These are phyloP conservation scores for Beauveria sp. DNA, from an alignment of 2,329 filamentous ascomycete species.

Conservation along the genomic window DNA sequence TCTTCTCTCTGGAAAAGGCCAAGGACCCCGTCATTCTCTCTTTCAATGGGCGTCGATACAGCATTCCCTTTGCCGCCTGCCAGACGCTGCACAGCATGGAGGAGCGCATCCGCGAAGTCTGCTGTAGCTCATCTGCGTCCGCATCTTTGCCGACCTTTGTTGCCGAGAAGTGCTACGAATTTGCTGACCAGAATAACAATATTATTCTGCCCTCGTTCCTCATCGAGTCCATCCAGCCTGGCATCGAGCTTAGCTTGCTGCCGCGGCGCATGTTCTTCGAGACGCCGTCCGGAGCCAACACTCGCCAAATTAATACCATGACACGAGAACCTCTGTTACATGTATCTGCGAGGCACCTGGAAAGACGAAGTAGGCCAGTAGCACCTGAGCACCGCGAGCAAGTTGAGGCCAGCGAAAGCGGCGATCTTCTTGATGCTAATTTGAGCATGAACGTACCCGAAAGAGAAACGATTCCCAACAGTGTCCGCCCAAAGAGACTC, in stretches of 20 bases:
- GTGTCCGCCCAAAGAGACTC: too few relatives aligned
- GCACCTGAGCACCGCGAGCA: neutral
- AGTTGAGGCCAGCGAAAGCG: neutral
- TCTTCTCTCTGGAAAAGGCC: neutral
- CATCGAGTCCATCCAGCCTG: neutral
- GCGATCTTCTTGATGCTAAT: too few relatives aligned
- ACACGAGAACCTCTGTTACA: too few relatives aligned
- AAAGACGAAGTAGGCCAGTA: too few relatives aligned
- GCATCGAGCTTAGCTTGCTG: neutral
- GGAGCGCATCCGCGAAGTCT: neutral
- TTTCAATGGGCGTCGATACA: neutral
- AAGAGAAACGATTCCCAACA: too few relatives aligned
- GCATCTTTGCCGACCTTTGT: neutral
- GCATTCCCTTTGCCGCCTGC: neutral
- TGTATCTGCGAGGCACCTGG: too few relatives aligned
- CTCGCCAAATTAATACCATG: too few relatives aligned
- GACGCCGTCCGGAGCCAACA: too few relatives aligned
- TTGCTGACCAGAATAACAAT: neutral
- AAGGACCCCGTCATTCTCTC: neutral
- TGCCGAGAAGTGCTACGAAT: neutral
- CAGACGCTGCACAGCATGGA: neutral
- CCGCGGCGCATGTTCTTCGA: neutral
- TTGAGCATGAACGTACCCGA: too few relatives aligned
- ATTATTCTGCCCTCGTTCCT: neutral
- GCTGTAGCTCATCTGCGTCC: neutral